Percentiles rank a stretch among this genome's conserved stretches.
These are phyloP conservation scores for Aspergillus wentii DNA, from an alignment of 495 filamentous ascomycete genomes.

Conservation along the genomic window DNA sequence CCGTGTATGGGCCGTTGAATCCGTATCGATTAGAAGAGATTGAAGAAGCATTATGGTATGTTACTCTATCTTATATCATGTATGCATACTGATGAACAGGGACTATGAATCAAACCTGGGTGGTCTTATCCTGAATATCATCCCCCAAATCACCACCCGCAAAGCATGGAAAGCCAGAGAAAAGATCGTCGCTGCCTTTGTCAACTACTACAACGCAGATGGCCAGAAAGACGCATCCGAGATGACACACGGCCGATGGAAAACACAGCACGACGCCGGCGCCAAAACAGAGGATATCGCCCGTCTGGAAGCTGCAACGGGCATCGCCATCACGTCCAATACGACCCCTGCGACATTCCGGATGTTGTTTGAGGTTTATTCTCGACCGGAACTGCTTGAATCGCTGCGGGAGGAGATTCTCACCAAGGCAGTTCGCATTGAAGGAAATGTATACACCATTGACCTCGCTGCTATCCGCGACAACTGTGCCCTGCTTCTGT, in stretches of 20 bases:
- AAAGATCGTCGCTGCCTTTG: slow-evolving; percentile 30
- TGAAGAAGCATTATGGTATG: slow-evolving; percentile 42
- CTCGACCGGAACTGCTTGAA: slow-evolving; percentile 28
- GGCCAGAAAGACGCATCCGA: slow-evolving; percentile 30
- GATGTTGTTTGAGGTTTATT: slow-evolving; percentile 37
- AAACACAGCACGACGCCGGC: slow-evolving; percentile 23
- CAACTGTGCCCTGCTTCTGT: slow-evolving; percentile 30
- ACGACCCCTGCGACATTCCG: slow-evolving; percentile 43
- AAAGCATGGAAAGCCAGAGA: slow-evolving; percentile 34
- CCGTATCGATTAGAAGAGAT: slow-evolving; percentile 38
- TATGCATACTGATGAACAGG: too few relatives aligned
- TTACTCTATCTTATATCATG: neutral
- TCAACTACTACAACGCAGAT: slow-evolving; percentile 30
- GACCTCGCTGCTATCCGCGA: slow-evolving; percentile 32
- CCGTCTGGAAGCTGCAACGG: slow-evolving; percentile 30
- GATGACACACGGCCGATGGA: slow-evolving; percentile 23
- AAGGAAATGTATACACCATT: slow-evolving; percentile 14
- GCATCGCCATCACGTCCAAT: slow-evolving; percentile 39
- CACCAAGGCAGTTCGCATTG: slow-evolving; percentile 12
- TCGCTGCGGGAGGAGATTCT: slow-evolving; percentile 30
- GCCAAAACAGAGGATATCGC: slow-evolving; percentile 36
- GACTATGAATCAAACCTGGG: slow-evolving; percentile 38
- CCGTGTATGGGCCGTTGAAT: slow-evolving; percentile 46
- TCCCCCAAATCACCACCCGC: slow-evolving; percentile 35
- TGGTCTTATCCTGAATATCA: slow-evolving; percentile 22